These are phyloP conservation scores for Penicillium hesseltinei DNA, from an alignment of 2,329 filamentous ascomycete genomes.

Conservation along the genomic window DNA sequence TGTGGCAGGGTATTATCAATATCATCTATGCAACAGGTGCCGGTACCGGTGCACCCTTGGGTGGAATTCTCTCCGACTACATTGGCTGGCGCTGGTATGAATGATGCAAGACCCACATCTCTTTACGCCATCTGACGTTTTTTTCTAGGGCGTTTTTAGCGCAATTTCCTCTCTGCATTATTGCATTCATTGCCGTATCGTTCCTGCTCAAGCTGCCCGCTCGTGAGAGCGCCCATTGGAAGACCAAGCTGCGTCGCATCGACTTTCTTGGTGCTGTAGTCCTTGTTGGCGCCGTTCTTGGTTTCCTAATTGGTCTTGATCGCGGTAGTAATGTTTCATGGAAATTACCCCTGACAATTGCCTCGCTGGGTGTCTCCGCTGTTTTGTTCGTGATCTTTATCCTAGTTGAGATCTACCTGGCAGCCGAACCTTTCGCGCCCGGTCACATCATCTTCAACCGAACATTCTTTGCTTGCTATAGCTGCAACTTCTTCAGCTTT, in stretches of 20 bases:
- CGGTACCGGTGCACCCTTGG: constrained; percentile 66
- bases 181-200: constrained; percentile 64
- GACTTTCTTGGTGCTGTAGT: constrained; percentile 71
- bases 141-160: constrained; percentile 63
- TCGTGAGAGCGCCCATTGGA: constrained; percentile 60
- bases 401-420: constrained; percentile 65
- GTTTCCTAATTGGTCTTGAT: constrained; percentile 68
- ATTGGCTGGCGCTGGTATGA: constrained; percentile 72
- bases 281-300: constrained; percentile 64
- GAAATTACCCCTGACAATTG: constrained; percentile 58
- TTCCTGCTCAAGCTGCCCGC: constrained; percentile 62
- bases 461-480: constrained; percentile 64
- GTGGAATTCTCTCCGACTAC: constrained; percentile 67
- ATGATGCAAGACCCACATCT: constrained; percentile 4
- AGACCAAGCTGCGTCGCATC: constrained; percentile 63
- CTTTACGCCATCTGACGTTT: constrained; percentile 13
- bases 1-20: constrained; percentile 74
- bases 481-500: constrained; percentile 70
- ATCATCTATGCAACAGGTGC: constrained; percentile 69
- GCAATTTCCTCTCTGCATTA: constrained; percentile 66
- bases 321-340: constrained; percentile 71
- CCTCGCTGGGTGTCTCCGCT: constrained; percentile 55
- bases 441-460: constrained; percentile 69
- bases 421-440: constrained; percentile 70
- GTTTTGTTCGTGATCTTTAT: constrained; percentile 66